Conservation (phyloP, 192 early-diverging fungal genomes). For the Lobosporangium transversale region DNA sequence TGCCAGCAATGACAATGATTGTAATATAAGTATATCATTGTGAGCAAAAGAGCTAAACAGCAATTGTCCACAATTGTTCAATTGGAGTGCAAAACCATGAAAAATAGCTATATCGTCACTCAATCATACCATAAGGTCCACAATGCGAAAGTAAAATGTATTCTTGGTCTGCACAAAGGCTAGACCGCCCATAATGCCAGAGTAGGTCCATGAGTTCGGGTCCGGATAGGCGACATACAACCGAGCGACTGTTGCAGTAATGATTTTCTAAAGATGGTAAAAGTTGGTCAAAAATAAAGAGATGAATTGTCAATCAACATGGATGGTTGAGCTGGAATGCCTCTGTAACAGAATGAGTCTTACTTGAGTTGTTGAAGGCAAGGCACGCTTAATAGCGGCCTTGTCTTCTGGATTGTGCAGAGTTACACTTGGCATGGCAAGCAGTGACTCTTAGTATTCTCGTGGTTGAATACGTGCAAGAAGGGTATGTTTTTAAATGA, state of each 20-base stretch:
- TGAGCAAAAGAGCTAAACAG: too few relatives aligned
- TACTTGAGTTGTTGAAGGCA: conserved; percentile 68
- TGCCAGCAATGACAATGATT: conserved; percentile 1
- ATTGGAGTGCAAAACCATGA: too few relatives aligned
- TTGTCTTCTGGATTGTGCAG: conserved; percentile 73
- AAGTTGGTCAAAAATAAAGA: too few relatives aligned
- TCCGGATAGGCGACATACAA: conserved; percentile 78
- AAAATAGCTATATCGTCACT: too few relatives aligned
- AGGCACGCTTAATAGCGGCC: conserved; percentile 67
- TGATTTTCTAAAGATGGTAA: conserved; percentile 71
- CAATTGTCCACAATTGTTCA: too few relatives aligned
- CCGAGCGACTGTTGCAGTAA: conserved; percentile 79
- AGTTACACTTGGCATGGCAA: conserved; percentile 67
- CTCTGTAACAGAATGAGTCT: too few relatives aligned
- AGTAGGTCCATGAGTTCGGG: conserved; percentile 74
- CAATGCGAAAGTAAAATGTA: conserved; percentile 75
- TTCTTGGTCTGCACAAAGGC: conserved; percentile 71
- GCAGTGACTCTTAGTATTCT: background rate
- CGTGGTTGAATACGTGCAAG: background rate
- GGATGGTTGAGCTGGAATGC: too few relatives aligned
- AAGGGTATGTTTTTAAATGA: too few relatives aligned
- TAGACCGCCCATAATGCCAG: conserved; percentile 73
- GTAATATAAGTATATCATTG: background rate
- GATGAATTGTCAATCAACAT: too few relatives aligned
- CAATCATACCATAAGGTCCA: conserved; percentile 65